Percentiles rank a stretch among this genome's conserved stretches.
These are phyloP conservation scores for Ostreobium quekettii DNA, from an alignment of 139 green algal species.

Conservation along the genomic window DNA sequence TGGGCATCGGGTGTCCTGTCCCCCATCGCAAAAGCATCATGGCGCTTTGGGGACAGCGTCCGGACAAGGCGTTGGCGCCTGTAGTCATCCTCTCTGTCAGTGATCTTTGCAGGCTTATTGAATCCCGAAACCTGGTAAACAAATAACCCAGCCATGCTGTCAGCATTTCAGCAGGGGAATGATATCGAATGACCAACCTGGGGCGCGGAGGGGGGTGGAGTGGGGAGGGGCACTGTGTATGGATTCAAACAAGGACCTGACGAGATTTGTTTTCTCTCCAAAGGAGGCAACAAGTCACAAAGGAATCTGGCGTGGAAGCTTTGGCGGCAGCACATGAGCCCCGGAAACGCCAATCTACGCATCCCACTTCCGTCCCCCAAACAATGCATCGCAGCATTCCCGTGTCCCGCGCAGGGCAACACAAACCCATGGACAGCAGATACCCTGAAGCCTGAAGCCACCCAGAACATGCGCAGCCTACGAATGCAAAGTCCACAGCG, in stretches of 20 bases:
- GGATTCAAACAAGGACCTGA: background rate
- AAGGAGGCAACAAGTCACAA: slow-evolving; percentile 7
- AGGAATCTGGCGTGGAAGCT: background rate
- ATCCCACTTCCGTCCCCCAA: no score
- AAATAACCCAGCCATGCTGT: slow-evolving; percentile 1
- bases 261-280: slow-evolving; percentile 4
- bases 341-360: background rate
- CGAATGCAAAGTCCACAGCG: no score
- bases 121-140: slow-evolving; percentile 9
- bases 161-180: background rate
- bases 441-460: no score
- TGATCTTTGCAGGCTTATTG: slow-evolving; percentile 48
- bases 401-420: no score
- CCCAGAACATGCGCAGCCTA: no score
- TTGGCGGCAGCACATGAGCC: background rate
- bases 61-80: slow-evolving; percentile 60
- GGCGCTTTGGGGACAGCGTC: slow-evolving; percentile 78
- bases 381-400: no score
- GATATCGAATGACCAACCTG: no score
- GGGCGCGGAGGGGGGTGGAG: background rate
- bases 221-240: background rate
- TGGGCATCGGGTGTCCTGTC: slow-evolving; percentile 67
- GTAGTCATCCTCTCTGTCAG: slow-evolving; percentile 90
- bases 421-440: no score
- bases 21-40: slow-evolving; percentile 84